Base-by-base conservation (phyloP, 1,284 basidiomycete genomes). In the Earliella scabrosa region DNA sequence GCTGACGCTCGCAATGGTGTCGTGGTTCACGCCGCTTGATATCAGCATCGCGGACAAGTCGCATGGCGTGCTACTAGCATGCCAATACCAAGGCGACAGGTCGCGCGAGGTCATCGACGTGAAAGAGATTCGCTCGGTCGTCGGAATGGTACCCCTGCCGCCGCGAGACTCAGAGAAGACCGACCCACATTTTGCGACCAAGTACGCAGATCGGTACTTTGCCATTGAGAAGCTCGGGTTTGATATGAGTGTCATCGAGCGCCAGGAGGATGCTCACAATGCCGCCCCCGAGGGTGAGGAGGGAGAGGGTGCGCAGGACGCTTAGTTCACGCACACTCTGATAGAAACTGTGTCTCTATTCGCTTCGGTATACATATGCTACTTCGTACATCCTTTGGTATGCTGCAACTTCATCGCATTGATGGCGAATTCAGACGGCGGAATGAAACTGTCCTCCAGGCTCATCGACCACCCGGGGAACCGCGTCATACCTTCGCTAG, bases 71-170 rank as follows among this genome's bases (percentile, higher is more conserved):
- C 36, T 62, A 2, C 36, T 45, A 16, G 50, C 45, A 26, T 58
- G 56, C 35, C 27, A 31, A 2, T 24, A 45, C 5, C 50, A 35
- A 13, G 44, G 45, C 0, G 50, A 44, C 1, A 13, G 6, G 2
- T 14, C n/a, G 3, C 46, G 50, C 2, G 10, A 27, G 7, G 41
- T 59, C 16, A 48, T 61, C 5, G 36, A 59, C 10, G 45, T 47
- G 27, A 56, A 40, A 18, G 43, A 49, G 1, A 56, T 61, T 11
- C 3, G n/a, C 6, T 38, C 50, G 2, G 50, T 39, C 4, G 56
- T 59, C 1, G 56, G 16, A 0, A 61, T 61, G 56, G 21, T 59
- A 3, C 60, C 60, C 16, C 23, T 50, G 14, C 38, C 31, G n/a
- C 29, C 29, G 3, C 45, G 45, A 1, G 9, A 27, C 2, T 4